Evolutionary conservation across 805 yeast species (phyloP).

Genomic region (Hanseniaspora guilliermondii): DNA sequence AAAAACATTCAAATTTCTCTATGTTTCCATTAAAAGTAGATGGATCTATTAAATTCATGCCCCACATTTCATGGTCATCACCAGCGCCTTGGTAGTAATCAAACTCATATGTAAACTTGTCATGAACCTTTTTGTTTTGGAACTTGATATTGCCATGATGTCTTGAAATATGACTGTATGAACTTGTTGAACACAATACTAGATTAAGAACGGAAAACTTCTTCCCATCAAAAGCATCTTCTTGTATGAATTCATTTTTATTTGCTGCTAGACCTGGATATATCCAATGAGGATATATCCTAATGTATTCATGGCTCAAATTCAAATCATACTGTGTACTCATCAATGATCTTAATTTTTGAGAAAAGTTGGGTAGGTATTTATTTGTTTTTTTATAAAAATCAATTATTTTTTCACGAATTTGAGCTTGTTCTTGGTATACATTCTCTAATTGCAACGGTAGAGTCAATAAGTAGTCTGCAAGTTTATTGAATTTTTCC

Average conservation of each 20-base stretch:
- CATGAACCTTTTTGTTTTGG: neutral
- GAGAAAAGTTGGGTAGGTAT: neutral
- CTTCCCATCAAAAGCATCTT: neutral
- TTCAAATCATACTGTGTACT: no score
- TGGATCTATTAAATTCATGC: slow-evolving; percentile 40
- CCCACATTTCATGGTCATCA: slow-evolving; percentile 88
- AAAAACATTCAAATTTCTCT: slow-evolving; percentile 22
- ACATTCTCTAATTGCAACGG: slow-evolving; percentile 4
- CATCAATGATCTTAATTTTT: neutral
- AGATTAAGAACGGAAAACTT: neutral
- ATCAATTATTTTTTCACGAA: neutral
- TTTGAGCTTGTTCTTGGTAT: neutral
- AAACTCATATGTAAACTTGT: slow-evolving; percentile 20
- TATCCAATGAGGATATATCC: neutral
- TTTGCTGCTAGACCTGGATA: neutral
- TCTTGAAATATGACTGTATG: slow-evolving; percentile 2
- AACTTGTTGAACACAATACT: slow-evolving; percentile 1
- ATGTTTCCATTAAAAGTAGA: slow-evolving; percentile 43
- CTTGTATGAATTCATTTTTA: neutral
- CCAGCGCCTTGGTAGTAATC: slow-evolving; percentile 85
- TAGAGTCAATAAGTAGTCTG: neutral
- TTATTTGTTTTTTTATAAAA: neutral
- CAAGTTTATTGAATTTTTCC: neutral
- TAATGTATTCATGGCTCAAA: neutral
- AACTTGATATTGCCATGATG: slow-evolving; percentile 5